Evolutionary conservation across 345 rosid genomes (phyloP).

Genomic region (Triadica sebifera): DNA sequence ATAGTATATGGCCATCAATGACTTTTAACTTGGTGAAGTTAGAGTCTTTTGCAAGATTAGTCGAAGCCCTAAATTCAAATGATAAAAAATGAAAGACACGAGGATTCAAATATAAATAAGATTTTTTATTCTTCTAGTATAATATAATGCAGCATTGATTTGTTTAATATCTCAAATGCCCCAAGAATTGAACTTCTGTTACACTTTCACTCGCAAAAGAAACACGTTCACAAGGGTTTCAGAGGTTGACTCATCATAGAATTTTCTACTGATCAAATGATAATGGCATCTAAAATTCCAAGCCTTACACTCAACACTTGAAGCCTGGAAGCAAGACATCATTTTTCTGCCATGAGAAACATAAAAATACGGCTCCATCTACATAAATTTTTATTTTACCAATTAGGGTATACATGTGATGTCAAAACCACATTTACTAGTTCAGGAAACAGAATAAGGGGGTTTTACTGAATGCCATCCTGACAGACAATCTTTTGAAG

Average conservation of each 20-base stretch:
- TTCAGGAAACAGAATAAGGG: background rate
- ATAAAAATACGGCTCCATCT: background rate
- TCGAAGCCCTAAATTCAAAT: too few relatives aligned
- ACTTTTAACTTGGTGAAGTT: too few relatives aligned
- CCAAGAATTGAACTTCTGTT: background rate
- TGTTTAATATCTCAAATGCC: background rate
- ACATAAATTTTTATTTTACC: background rate
- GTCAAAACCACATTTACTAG: background rate
- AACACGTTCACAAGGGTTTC: background rate
- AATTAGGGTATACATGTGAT: background rate
- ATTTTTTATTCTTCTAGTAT: too few relatives aligned
- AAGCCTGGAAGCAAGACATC: background rate
- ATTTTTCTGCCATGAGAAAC: background rate
- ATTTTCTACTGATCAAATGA: background rate
- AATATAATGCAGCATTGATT: background rate
- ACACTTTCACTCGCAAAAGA: background rate
- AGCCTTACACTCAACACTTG: background rate
- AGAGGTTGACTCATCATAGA: background rate
- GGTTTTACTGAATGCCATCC: background rate
- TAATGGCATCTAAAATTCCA: background rate
- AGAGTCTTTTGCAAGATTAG: too few relatives aligned
- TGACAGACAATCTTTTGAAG: background rate
- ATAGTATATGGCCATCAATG: too few relatives aligned
- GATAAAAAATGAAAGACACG: too few relatives aligned
- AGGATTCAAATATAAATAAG: too few relatives aligned